Base-by-base conservation (phyloP, 2,329 filamentous ascomycete genomes). In the Tolypocladium inflatum region DNA sequence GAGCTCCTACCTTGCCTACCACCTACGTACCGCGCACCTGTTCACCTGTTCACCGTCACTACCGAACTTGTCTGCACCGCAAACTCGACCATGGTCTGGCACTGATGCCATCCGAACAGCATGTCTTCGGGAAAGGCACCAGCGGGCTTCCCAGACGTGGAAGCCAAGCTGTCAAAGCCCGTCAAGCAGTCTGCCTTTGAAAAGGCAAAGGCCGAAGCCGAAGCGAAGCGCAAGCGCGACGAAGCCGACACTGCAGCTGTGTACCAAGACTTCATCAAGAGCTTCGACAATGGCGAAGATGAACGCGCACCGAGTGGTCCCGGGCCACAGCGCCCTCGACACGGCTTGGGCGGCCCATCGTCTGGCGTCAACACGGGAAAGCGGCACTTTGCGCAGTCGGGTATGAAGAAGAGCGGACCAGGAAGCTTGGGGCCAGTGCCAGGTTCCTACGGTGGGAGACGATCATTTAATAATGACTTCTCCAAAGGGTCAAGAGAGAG, bases 131-230 rank as follows among this genome's bases (percentile, higher is more conserved):
- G 72, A 61, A 78, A 79, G 63, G 76, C 78, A 62, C 69, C 78
- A 56, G 66, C 74, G 67, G 75, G 79, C 59, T 92, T 93, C 67
- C 87, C 89, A 17, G 84, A 91, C 66, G 80, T 90, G 59, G 83
- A 87, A 58, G 82, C 86, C 55, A 96, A 95, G 73, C 84, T 94
- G 55, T 84, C 88, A 58, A 90, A 90, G 54, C 85, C 90, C 0
- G 81, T 86, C 61, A 94, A 92, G 73, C 90, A 94, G 69, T 95
- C 91, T 23, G 81, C 88, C 33, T 96, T 95, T 70, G 92, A 96
- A 75, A 87, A 87, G 65, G 89, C 95, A 71, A 91, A 89, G 71
- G 90, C 90, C 60, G 91, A 96, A 70, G 90, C 89, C 58, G 91
- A 96, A 77, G 91, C 90, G 30, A 96, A 96, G 75, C 86, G 89